phyloP scores from a whole-genome alignment of 192 early-diverging fungal genomes.

The Phycomyces blakesleeanus region DNA sequence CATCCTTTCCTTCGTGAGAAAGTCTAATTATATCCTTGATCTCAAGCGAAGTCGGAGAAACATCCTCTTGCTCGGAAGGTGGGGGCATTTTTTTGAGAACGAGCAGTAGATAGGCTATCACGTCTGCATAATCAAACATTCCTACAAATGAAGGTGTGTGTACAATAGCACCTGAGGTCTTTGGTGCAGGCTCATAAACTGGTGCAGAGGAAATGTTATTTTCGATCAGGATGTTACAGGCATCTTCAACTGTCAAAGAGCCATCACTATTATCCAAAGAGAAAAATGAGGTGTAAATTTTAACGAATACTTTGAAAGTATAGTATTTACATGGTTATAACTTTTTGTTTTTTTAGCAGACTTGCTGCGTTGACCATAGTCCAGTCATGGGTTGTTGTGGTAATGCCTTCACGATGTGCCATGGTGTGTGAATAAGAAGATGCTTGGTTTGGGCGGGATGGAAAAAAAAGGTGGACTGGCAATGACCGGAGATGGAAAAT shows the following conservation, averaged over 20 bases:
- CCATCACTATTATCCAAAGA: conserved; percentile 39
- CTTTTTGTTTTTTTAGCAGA: conserved; percentile 58
- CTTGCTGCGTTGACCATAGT: conserved; percentile 53
- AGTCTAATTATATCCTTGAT: conserved; percentile 53
- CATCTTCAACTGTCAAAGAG: conserved; percentile 59
- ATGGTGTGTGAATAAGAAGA: not conserved
- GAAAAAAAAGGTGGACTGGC: too few relatives aligned
- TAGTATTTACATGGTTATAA: conserved; percentile 64
- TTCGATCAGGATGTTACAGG: conserved; percentile 68
- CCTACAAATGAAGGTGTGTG: conserved; percentile 55
- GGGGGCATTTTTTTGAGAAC: conserved; percentile 52
- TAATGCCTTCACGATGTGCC: conserved; percentile 20
- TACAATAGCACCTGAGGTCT: not conserved
- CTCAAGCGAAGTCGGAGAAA: conserved; percentile 38
- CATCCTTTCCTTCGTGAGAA: conserved; percentile 44
- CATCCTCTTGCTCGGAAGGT: not conserved
- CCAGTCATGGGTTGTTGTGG: conserved; percentile 50
- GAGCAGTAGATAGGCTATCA: conserved; percentile 72
- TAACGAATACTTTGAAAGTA: not conserved
- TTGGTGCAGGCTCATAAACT: conserved; percentile 43
- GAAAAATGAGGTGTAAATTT: not conserved
- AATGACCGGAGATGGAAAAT: too few relatives aligned
- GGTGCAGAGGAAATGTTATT: conserved; percentile 79
- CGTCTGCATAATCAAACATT: conserved; percentile 85
- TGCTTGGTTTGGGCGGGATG: too few relatives aligned